Base-by-base conservation (phyloP, 108 stramenopile genomes). In the Skeletonema marinoi region DNA sequence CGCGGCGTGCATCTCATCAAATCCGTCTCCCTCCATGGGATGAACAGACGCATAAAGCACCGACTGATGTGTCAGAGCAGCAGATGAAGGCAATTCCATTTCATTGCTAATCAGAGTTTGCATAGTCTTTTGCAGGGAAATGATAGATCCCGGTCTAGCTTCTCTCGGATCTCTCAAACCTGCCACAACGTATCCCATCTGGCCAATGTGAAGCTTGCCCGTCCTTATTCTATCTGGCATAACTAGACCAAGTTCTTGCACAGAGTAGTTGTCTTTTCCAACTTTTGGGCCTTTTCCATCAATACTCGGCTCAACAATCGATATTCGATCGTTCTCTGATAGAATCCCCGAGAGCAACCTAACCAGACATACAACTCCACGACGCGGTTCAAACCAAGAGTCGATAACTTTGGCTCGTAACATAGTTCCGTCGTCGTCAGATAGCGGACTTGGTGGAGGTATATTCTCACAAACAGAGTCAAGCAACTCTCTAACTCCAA, bases 11-110 rank as follows among this genome's bases (percentile, higher is more conserved):
- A 99, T 69, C 32, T 91, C 96, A 60, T 98, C 98, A 75, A 99
- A 98, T 25, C 93, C 93, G 42, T 87, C 88, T 66, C 81, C 88
- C 60, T 98, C 98, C 65, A 93, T 78, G 4, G 99, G 98, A 84
- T 95, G 98, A 17, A 99, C 95, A 30, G 93, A 95, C 11, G 98
- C 98, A 75, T 92, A 99, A 60, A 99, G 78, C 21, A 93, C 98
- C 8, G 98, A 98, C 62, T 91, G 86, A 14, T 81, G 73, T 2
- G 51, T 68, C 80, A 80, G 89, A 8, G 76, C 67, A 3, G 63
- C 75, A 38, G 76, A 65, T 8, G 74, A 13, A 59, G 91, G 92
- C 38, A 90, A 68, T 1, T 54, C 61, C 82, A 95, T 80, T 9
- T 80, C 72, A 39, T 78, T 85, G 3, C 78, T 70, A 46, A 73